Conservation (phyloP, 2,329 filamentous ascomycete species). For the Penicillium psychrosexuale region DNA sequence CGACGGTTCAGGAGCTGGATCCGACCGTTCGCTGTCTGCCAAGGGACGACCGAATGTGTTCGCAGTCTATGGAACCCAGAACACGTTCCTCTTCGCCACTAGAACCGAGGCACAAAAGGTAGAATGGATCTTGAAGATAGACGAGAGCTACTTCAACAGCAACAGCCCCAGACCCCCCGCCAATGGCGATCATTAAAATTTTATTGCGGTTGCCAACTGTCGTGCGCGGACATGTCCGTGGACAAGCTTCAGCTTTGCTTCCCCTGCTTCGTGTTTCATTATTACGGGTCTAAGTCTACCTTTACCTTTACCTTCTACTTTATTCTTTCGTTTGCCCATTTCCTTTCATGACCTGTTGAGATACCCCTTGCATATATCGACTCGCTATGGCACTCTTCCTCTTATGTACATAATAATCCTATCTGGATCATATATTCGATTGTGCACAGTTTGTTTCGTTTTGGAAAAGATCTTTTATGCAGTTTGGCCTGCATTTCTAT, state of each 20-base stretch:
- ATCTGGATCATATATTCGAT: conserved; percentile 29
- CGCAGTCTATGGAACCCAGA: conserved; percentile 89
- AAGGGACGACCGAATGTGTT: conserved; percentile 69
- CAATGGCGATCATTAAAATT: conserved; percentile 17
- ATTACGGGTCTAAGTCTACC: conserved; percentile 22
- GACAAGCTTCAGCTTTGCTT: conserved; percentile 3
- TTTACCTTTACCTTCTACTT: conserved; percentile 14
- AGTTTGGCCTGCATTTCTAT: background rate
- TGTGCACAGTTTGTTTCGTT: conserved; percentile 13
- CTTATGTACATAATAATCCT: conserved; percentile 38
- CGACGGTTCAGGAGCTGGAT: conserved; percentile 45
- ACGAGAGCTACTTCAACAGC: conserved; percentile 67
- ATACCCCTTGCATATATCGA: conserved; percentile 39
- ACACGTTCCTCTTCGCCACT: conserved; percentile 92
- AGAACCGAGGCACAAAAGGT: conserved; percentile 87
- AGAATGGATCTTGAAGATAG: conserved; percentile 94
- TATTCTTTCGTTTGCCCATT: conserved; percentile 14
- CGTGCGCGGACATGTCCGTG: background rate
- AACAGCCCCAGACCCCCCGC: conserved; percentile 25
- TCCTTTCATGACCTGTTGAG: conserved; percentile 33
- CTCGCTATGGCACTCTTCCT: conserved; percentile 28
- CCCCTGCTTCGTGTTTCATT: conserved; percentile 21
- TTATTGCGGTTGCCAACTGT: background rate
- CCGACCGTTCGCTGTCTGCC: conserved; percentile 35
- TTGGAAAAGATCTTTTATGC: background rate